These are phyloP conservation scores for Mrakia frigida DNA, from an alignment of 768 basidiomycete species.

Conservation along the genomic window DNA sequence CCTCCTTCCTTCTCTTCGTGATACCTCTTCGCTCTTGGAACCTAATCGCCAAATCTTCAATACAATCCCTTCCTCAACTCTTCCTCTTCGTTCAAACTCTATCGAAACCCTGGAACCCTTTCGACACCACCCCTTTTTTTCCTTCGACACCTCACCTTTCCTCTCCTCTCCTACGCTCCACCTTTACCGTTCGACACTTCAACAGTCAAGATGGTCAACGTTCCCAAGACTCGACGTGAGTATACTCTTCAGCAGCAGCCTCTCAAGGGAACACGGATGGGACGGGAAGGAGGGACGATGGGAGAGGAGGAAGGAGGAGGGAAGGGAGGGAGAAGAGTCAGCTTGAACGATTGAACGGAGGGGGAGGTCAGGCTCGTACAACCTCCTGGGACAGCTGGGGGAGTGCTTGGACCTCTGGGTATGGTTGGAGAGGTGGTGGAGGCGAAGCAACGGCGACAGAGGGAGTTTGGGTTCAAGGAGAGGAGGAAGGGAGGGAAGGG, in stretches of 20 bases:
- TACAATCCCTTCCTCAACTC: not conserved
- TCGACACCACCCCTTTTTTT: not conserved
- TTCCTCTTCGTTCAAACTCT: not conserved
- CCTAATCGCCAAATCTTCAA: not conserved
- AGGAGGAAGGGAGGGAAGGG: not conserved
- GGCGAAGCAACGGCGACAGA: not conserved
- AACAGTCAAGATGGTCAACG: slow-evolving; percentile 32
- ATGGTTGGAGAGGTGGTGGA: not conserved
- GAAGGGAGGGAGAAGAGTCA: not conserved
- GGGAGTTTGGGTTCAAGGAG: not conserved
- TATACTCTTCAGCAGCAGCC: not conserved
- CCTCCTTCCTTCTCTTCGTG: not conserved
- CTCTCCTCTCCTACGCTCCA: not conserved
- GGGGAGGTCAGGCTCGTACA: not conserved
- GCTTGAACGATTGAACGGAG: not conserved
- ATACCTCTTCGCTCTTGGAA: not conserved
- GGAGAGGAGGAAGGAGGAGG: not conserved
- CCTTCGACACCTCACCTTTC: not conserved
- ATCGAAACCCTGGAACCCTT: not conserved
- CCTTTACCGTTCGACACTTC: not conserved
- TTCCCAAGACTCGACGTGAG: slow-evolving; percentile 33
- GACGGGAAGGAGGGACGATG: not conserved
- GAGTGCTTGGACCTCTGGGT: not conserved
- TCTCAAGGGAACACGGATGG: not conserved
- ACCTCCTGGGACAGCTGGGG: not conserved